These are phyloP conservation scores for Neurospora terricola DNA, from an alignment of 495 filamentous ascomycete genomes.

Conservation along the genomic window DNA sequence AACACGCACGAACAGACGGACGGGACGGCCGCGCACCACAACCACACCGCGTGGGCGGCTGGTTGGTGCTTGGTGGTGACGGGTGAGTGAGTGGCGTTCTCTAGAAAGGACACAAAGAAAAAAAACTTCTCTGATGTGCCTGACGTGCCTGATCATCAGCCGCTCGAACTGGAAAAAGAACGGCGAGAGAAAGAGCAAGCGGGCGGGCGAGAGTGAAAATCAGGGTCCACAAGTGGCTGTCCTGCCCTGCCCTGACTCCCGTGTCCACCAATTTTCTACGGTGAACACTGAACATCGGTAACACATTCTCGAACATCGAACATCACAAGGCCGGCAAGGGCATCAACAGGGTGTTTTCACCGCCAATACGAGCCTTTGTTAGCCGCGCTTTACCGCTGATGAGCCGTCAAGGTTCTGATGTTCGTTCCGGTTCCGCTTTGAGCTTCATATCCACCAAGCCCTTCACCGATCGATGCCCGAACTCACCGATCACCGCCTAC, in stretches of 20 bases:
- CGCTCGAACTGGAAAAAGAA: neutral
- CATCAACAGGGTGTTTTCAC: neutral
- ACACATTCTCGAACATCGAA: neutral
- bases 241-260: neutral
- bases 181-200: neutral
- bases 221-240: neutral
- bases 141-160: neutral
- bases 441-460: neutral
- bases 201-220: neutral
- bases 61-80: neutral
- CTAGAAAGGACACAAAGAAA: neutral
- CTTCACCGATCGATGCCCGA: neutral
- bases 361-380: neutral
- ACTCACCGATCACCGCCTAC: neutral
- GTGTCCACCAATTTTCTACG: neutral
- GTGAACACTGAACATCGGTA: neutral
- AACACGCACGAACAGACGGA: neutral
- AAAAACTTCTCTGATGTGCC: neutral
- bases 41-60: neutral
- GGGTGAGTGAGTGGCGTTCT: neutral
- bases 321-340: neutral
- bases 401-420: neutral
- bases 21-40: neutral
- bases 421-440: neutral
- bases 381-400: neutral